Evolutionary conservation across 306 rosid species (phyloP), one percentile per base, ranked within the genome.

Genomic region (Malus fusca): DNA sequence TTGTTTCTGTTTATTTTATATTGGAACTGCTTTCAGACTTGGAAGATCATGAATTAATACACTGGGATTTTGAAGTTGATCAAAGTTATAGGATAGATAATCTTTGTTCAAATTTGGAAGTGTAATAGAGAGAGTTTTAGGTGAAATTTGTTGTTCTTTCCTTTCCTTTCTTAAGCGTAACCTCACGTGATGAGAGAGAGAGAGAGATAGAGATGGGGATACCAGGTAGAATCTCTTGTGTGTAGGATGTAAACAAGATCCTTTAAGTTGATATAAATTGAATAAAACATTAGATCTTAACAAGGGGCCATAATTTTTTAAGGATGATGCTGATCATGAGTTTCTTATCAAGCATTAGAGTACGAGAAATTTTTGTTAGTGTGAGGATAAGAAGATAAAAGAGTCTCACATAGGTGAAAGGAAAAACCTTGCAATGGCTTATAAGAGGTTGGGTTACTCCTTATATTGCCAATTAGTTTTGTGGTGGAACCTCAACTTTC

Each of bases 1-100:
- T 64, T 53, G n/a, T 66, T 76, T 71, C 72, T 73, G 68, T 66
- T 80, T 79, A 51, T 46, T 31, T 33, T 23, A 73, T 80, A 26
- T 30, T 43, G 73, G 67, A 68, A 79, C 60, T 77, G 59, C 62
- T 75, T 35, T 76, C 61, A 30, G 76, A 46, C 25, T 37, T 53
- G 18, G 68, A 25, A 66, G 77, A 26, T 62, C 76, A 33, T 74
- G 19, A 69, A 72, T 19, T 69, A 13, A 28, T 59, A 70, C 48
- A 33, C 66, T 14, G 66, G 51, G 60, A 66, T 78, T 43, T 42
- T 72, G 63, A 73, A 5, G 26, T 58, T 43, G 69, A 66, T 44
- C 18, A 69, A 17, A 44, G 69, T 71, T 68, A 31, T 42, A 42
- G 44, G 44, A 42, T 42, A 9, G 44, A 42, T 42, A 10, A 8